Percentiles rank a stretch among this genome's conserved stretches.
These are phyloP conservation scores for Aureobasidium sp. DNA, from an alignment of 2,329 filamentous ascomycete genomes.

Conservation along the genomic window DNA sequence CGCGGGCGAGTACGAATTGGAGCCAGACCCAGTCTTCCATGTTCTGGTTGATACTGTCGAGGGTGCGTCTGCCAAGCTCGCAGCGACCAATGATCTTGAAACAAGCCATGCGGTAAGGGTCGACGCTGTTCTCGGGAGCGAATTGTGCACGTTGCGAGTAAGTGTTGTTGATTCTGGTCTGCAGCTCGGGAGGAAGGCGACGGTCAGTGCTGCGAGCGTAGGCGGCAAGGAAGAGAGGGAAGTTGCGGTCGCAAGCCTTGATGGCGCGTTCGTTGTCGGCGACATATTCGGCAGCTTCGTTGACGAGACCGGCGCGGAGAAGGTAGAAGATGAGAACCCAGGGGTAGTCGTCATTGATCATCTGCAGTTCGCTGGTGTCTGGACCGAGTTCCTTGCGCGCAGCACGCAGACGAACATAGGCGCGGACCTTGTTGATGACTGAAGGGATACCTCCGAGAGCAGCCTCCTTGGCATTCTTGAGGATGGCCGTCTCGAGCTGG, in stretches of 20 bases:
- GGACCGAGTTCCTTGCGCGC: slow-evolving; percentile 76
- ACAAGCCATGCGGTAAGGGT: slow-evolving; percentile 93
- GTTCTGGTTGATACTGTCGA: slow-evolving; percentile 52
- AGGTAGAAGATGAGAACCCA: slow-evolving; percentile 95
- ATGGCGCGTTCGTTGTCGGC: slow-evolving; percentile 72
- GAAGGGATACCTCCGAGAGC: slow-evolving; percentile 84
- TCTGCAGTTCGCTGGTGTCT: slow-evolving; percentile 73
- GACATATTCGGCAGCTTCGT: slow-evolving; percentile 82
- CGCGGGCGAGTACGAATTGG: slow-evolving; percentile 56
- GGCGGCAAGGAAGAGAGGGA: slow-evolving; percentile 77
- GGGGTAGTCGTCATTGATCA: slow-evolving; percentile 66
- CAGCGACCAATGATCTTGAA: slow-evolving; percentile 92
- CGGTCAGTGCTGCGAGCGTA: slow-evolving; percentile 73
- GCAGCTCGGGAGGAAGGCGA: slow-evolving; percentile 68
- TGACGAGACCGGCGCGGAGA: slow-evolving; percentile 73
- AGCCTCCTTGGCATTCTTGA: slow-evolving; percentile 80
- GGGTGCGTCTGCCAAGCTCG: slow-evolving; percentile 50
- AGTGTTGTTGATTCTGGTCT: slow-evolving; percentile 82
- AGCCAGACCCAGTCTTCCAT: slow-evolving; percentile 64
- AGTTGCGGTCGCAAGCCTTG: slow-evolving; percentile 83
- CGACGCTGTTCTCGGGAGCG: slow-evolving; percentile 77
- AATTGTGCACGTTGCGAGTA: slow-evolving; percentile 81
- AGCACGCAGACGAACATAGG: slow-evolving; percentile 77
- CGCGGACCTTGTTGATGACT: slow-evolving; percentile 82
- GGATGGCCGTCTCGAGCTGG: slow-evolving; percentile 69